Percentiles rank a stretch among this genome's conserved stretches.
These are phyloP conservation scores for Aureobasidium lini DNA, from an alignment of 2,329 filamentous ascomycete genomes.

Conservation along the genomic window DNA sequence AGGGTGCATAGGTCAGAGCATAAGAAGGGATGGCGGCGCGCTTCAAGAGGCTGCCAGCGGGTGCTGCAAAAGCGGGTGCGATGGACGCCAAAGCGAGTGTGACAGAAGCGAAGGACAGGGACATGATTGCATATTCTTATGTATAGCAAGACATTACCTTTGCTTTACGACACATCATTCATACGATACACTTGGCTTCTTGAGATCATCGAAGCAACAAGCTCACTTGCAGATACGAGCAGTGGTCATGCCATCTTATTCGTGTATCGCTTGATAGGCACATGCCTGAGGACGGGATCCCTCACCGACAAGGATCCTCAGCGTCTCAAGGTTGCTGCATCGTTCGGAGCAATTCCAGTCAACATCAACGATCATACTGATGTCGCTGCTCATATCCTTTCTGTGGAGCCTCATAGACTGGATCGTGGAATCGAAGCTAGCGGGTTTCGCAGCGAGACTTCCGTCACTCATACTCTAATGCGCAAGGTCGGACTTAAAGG, in stretches of 20 bases:
- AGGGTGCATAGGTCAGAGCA: conserved; percentile 9
- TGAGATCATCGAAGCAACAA: too few relatives aligned
- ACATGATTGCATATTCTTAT: neutral
- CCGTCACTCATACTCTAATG: neutral
- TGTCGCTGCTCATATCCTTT: conserved; percentile 6
- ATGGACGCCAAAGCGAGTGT: neutral
- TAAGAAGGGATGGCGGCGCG: conserved; percentile 5
- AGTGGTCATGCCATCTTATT: too few relatives aligned
- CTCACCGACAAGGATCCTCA: conserved; percentile 24
- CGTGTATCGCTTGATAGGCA: too few relatives aligned
- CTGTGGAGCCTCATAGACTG: conserved; percentile 10
- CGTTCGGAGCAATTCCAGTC: conserved; percentile 20
- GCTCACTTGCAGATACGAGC: too few relatives aligned
- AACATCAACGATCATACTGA: neutral
- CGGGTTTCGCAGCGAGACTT: conserved; percentile 8
- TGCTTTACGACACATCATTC: too few relatives aligned
- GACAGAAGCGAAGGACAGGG: neutral
- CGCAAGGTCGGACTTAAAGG: conserved; percentile 9
- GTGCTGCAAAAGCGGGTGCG: neutral
- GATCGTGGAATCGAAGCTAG: conserved; percentile 13
- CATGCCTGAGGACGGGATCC: too few relatives aligned
- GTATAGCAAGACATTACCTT: too few relatives aligned
- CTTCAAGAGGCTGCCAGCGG: neutral
- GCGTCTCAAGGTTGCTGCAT: conserved; percentile 24
- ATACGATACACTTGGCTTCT: too few relatives aligned